Percentiles rank a stretch among this genome's conserved stretches.
Evolutionary conservation across 2,329 filamentous ascomycete genomes (phyloP).

Genomic region (Xylaria sp.): DNA sequence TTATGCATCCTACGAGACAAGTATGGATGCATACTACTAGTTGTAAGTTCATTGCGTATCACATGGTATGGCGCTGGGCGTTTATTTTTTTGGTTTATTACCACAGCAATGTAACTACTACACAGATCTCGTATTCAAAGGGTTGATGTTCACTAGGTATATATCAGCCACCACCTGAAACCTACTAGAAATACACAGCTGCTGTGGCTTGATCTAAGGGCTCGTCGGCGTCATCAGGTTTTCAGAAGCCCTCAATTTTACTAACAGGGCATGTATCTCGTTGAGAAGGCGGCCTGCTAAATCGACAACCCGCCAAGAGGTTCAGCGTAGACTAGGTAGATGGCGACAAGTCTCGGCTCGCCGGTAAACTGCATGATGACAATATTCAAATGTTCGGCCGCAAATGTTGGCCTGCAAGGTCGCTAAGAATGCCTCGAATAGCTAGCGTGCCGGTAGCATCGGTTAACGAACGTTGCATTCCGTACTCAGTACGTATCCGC

Average conservation of each 20-base stretch:
- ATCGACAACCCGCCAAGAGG: background rate
- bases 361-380: constrained; percentile 10
- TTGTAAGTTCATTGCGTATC: constrained; percentile 2
- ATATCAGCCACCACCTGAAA: background rate
- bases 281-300: background rate
- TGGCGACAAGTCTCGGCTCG: constrained; percentile 15
- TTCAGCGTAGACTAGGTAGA: background rate
- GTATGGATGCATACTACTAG: constrained; percentile 2
- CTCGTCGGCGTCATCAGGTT: background rate
- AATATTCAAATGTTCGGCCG: constrained; percentile 12
- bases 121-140: constrained; percentile 2
- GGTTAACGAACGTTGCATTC: background rate
- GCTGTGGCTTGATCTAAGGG: background rate
- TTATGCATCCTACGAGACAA: background rate
- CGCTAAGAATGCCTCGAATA: constrained; percentile 2
- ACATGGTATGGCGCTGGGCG: background rate
- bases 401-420: background rate
- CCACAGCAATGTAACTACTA: background rate
- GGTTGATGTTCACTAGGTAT: background rate
- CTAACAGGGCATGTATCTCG: too few relatives aligned
- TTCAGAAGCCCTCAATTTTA: background rate
- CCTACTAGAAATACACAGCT: background rate
- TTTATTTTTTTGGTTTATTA: background rate
- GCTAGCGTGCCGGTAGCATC: background rate
- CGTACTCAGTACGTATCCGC: background rate